A percentile compares a stretch with the other conserved stretches of the same genome.
phyloP scores from a whole-genome alignment of 176 grass and related monocot species.

The Oryza brachyantha region DNA sequence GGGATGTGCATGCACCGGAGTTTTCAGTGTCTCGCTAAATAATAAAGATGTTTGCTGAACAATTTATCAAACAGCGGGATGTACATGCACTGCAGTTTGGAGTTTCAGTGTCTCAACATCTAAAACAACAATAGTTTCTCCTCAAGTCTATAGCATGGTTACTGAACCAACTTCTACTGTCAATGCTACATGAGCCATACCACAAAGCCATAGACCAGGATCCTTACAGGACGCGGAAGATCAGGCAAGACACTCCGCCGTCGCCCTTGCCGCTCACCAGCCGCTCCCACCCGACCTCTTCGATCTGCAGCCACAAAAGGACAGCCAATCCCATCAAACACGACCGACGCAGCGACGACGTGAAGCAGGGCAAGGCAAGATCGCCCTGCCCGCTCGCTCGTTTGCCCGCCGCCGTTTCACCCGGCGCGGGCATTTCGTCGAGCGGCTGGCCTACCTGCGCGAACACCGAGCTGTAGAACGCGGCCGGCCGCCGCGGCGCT shows the following conservation, averaged over 20 bases:
- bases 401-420: not conserved
- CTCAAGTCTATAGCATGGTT: not conserved
- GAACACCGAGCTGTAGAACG: constrained; percentile 49
- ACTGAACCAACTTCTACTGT: not conserved
- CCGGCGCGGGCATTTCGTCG: constrained; percentile 44
- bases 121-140: too few relatives aligned
- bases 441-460: constrained; percentile 36
- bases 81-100: too few relatives aligned
- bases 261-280: constrained; percentile 41
- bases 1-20: too few relatives aligned
- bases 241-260: constrained; percentile 48
- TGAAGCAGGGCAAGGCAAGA: too few relatives aligned
- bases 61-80: too few relatives aligned
- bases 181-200: too few relatives aligned
- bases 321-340: not conserved
- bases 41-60: too few relatives aligned
- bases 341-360: not conserved
- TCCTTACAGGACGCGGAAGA: constrained; percentile 41
- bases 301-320: constrained; percentile 35
- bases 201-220: not conserved
- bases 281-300: constrained; percentile 69
- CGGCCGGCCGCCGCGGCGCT: not conserved
- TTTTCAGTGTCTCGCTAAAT: too few relatives aligned
- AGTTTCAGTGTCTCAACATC: too few relatives aligned
- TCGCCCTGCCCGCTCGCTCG: too few relatives aligned